These are phyloP conservation scores for Caloboletus firmus DNA, from an alignment of 1,284 basidiomycete genomes.

Conservation along the genomic window DNA sequence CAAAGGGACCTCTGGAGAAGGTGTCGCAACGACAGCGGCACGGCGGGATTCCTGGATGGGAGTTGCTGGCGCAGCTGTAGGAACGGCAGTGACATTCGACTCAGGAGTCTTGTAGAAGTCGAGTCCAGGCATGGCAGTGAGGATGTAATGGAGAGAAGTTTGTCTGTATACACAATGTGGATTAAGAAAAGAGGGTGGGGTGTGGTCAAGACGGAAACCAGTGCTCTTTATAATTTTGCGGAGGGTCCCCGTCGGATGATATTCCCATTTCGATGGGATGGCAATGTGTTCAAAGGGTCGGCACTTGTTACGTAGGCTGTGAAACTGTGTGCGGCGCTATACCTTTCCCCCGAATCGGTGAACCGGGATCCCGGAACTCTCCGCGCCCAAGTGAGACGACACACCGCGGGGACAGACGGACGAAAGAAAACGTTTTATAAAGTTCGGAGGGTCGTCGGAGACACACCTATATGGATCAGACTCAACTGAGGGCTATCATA, in stretches of 20 bases:
- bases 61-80: conserved; percentile 4
- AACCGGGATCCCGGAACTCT: neutral
- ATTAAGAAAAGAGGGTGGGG: conserved; percentile 13
- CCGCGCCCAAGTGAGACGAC: conserved; percentile 11
- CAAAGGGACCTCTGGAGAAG: conserved; percentile 17
- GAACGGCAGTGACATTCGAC: conserved; percentile 6
- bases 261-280: conserved; percentile 10
- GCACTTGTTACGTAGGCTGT: conserved; percentile 26
- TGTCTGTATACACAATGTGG: conserved; percentile 27
- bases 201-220: neutral
- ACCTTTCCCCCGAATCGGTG: conserved; percentile 11
- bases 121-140: conserved; percentile 43
- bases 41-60: conserved; percentile 7
- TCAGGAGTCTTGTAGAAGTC: conserved; percentile 40
- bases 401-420: conserved; percentile 23
- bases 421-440: conserved; percentile 6
- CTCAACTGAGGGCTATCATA: too few relatives aligned
- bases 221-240: conserved; percentile 23
- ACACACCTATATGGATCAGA: conserved; percentile 6
- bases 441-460: conserved; percentile 7
- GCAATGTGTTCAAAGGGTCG: conserved; percentile 24
- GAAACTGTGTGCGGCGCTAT: conserved; percentile 8
- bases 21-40: conserved; percentile 1
- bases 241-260: conserved; percentile 12
- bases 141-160: conserved; percentile 3